Conservation (phyloP, 176 grass and related monocot genomes). For the Cenchrus fungigraminus region DNA sequence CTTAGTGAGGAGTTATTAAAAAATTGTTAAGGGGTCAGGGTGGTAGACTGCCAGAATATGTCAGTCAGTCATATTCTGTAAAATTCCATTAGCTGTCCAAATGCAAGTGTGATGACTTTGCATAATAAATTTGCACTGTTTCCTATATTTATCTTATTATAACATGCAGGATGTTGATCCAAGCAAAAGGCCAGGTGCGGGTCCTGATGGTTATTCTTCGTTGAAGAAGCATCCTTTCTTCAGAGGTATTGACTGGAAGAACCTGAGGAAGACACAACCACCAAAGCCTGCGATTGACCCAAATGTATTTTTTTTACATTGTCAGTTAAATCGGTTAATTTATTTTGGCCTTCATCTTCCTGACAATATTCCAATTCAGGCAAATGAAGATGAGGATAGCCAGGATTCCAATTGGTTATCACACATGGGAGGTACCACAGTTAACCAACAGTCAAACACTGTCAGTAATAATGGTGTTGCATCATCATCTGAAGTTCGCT, state of each 20-base stretch:
- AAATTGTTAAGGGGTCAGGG: too few species aligned
- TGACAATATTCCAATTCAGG: slow-evolving; percentile 47
- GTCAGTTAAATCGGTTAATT: slow-evolving; percentile 29
- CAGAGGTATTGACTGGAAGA: slow-evolving; percentile 91
- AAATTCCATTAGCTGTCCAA: not conserved
- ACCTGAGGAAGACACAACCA: slow-evolving; percentile 55
- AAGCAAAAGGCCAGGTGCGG: slow-evolving; percentile 76
- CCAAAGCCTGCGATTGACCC: slow-evolving; percentile 63
- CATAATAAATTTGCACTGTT: not conserved
- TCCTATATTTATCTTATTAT: slow-evolving; percentile 11
- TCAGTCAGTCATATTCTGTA: not conserved
- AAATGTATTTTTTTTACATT: slow-evolving; percentile 60
- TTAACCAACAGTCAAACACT: slow-evolving; percentile 55
- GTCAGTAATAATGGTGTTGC: slow-evolving; percentile 53
- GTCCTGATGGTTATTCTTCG: slow-evolving; percentile 71
- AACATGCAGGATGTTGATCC: slow-evolving; percentile 84
- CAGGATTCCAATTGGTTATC: slow-evolving; percentile 77
- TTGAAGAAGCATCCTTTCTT: slow-evolving; percentile 97
- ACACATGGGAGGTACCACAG: slow-evolving; percentile 55
- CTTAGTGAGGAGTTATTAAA: too few species aligned
- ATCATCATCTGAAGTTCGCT: slow-evolving; percentile 81
- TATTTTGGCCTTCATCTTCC: slow-evolving; percentile 6
- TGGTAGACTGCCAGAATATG: not conserved
- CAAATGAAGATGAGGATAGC: slow-evolving; percentile 67
- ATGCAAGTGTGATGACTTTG: not conserved